Evolutionary conservation across 2,329 filamentous ascomycete genomes (phyloP).

Genomic region (Colletotrichum navitas): DNA sequence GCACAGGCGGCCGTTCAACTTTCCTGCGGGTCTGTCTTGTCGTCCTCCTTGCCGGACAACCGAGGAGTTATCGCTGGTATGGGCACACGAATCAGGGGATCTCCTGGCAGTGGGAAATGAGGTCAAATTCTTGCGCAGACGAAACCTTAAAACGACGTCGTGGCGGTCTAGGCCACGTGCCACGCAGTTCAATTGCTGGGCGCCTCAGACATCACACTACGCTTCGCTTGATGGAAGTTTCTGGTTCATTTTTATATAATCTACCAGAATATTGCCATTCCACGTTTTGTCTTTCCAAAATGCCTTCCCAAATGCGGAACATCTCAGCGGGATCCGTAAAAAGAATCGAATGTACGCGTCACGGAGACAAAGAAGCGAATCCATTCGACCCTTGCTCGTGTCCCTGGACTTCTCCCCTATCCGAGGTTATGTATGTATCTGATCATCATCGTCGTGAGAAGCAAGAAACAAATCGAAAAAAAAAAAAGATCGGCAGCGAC

Average conservation of each 20-base stretch:
- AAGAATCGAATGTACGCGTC: constrained; percentile 39
- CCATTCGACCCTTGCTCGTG: constrained; percentile 3
- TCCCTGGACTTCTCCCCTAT: not conserved
- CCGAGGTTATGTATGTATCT: constrained; percentile 29
- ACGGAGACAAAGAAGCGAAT: constrained; percentile 11
- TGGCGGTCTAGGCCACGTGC: not conserved
- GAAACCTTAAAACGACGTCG: constrained; percentile 27
- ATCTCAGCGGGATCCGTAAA: not conserved
- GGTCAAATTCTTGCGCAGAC: constrained; percentile 3
- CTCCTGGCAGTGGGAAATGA: not conserved
- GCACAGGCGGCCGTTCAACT: not conserved
- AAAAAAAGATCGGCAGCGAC: not conserved
- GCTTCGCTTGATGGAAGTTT: not conserved
- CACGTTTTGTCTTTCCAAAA: constrained; percentile 5
- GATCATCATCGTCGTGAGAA: constrained; percentile 39
- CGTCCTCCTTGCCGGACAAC: not conserved
- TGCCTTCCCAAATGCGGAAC: constrained; percentile 32
- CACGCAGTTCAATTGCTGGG: too few species aligned
- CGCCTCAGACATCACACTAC: too few species aligned
- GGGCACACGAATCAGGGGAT: not conserved
- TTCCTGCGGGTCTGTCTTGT: not conserved
- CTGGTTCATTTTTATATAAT: constrained; percentile 12
- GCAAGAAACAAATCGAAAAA: constrained; percentile 2
- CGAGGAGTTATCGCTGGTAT: not conserved
- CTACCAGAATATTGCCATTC: constrained; percentile 14